Conservation (phyloP, 257 asterid genomes). For the Catharanthus roseus region DNA sequence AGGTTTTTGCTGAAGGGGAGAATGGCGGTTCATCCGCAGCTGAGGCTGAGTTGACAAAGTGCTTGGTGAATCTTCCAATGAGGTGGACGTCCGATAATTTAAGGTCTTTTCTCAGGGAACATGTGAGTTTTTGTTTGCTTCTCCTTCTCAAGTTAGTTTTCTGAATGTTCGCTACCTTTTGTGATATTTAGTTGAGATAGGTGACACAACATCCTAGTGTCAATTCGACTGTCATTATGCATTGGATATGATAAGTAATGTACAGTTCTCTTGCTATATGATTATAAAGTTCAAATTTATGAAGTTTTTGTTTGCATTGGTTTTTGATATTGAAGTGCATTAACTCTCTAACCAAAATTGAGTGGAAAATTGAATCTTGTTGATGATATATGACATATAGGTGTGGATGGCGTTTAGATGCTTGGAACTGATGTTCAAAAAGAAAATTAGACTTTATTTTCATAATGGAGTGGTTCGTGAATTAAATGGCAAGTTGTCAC, state of each 20-base stretch:
- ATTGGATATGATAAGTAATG: neutral
- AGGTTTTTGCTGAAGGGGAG: constrained; percentile 47
- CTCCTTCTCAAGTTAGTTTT: neutral
- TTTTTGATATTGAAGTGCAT: neutral
- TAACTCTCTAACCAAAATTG: neutral
- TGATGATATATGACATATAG: neutral
- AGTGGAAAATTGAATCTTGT: neutral
- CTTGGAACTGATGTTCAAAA: neutral
- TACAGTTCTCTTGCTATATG: too few species aligned
- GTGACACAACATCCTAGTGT: neutral
- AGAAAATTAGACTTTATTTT: neutral
- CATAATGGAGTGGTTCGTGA: neutral
- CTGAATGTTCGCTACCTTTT: neutral
- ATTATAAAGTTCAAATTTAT: neutral
- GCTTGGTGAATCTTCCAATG: constrained; percentile 82
- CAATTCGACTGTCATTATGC: neutral
- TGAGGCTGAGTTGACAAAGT: constrained; percentile 51
- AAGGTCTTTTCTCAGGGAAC: constrained; percentile 52
- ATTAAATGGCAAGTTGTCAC: neutral
- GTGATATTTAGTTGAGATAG: neutral
- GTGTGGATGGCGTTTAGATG: neutral
- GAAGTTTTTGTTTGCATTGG: neutral
- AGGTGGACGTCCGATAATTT: constrained; percentile 76
- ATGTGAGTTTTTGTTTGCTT: constrained; percentile 32
- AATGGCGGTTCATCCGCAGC: constrained; percentile 25